Evolutionary conservation across 176 grass and related monocot genomes (phyloP), one percentile per base, ranked within the genome.

Genomic region (Oryza australiensis): DNA sequence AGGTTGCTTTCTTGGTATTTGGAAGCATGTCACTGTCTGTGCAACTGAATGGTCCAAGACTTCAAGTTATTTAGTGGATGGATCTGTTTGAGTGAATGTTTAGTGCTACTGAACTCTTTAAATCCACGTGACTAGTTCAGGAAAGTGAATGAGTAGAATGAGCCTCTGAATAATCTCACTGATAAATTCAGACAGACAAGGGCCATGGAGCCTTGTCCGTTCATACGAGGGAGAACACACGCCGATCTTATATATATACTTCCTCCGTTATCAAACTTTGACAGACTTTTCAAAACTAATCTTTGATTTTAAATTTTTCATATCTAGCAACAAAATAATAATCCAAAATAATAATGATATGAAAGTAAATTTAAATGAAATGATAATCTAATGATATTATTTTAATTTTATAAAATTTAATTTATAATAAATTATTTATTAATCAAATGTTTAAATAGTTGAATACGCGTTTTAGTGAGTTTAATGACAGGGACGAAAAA

Each of bases 61-160:
- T 59, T 20, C 7, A 23, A 9, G 38, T 40, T 40, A 60, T 1
- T 13, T 77, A 77, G 82, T 74, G 82, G 82, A 75, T 40, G 63
- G 65, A 14, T 63, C 51, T 3, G 63, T 67, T 37, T 1, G 8
- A 37, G 35, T 37, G n/a, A n/a, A n/a, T n/a, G 35, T 37, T 84
- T 16, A 29, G 33, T 60, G 33, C 55, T 43, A 24, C 29, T 43
- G 82, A 76, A 43, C 53, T 66, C 45, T 41, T 8, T n/a, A 62
- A 35, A 55, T 68, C 33, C 32, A 75, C 76, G 42, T 26, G 30
- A 27, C 42, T 53, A 28, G 30, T 28, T 53, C 26, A 66, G 43
- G 41, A n/a, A 37, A 66, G 42, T 2, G 34, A 48, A 65, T 55
- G 20, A 55, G 51, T 7, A 55, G 18, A 55, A 22, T 55, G 18